A percentile compares a stretch with the other conserved stretches of the same genome.
These are phyloP conservation scores for Suillus clintonianus DNA, from an alignment of 768 basidiomycete species.

Conservation along the genomic window DNA sequence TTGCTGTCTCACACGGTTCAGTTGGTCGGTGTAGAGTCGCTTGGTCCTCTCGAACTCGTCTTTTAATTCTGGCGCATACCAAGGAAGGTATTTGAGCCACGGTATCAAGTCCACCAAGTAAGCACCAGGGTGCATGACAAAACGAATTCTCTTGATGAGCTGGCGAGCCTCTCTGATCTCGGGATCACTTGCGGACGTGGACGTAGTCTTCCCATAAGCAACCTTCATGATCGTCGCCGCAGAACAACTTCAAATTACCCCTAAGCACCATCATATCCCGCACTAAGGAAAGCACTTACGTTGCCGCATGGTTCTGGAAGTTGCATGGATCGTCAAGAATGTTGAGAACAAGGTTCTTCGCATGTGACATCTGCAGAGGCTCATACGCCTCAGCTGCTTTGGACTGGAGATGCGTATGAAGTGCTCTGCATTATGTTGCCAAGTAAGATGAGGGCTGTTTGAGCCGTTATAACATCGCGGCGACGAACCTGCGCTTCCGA, in stretches of 20 bases:
- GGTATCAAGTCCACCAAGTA: constrained; percentile 55
- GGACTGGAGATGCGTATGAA: constrained; percentile 12
- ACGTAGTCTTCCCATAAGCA: constrained; percentile 31
- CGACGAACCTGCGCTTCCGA: background rate
- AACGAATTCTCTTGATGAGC: background rate
- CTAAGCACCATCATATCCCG: no score
- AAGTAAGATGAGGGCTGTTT: background rate
- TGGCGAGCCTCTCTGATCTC: background rate
- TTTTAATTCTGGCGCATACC: constrained; percentile 22
- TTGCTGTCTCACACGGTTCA: background rate
- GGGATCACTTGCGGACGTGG: constrained; percentile 36
- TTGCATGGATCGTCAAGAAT: background rate
- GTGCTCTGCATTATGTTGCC: background rate
- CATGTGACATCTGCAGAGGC: background rate
- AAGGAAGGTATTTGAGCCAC: constrained; percentile 36
- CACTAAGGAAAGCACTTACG: background rate
- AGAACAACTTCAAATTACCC: background rate
- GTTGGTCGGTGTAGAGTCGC: constrained; percentile 31
- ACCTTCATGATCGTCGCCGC: constrained; percentile 19
- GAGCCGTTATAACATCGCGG: background rate
- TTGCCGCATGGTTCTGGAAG: background rate
- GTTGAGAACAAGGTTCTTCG: background rate
- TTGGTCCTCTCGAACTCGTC: background rate
- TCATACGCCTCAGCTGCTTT: background rate
- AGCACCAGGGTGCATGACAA: constrained; percentile 45